Evolutionary conservation across 1,139 yeast genomes (phyloP), one percentile per base, ranked within the genome.

Genomic region (Candida pseudoviswanathii): DNA sequence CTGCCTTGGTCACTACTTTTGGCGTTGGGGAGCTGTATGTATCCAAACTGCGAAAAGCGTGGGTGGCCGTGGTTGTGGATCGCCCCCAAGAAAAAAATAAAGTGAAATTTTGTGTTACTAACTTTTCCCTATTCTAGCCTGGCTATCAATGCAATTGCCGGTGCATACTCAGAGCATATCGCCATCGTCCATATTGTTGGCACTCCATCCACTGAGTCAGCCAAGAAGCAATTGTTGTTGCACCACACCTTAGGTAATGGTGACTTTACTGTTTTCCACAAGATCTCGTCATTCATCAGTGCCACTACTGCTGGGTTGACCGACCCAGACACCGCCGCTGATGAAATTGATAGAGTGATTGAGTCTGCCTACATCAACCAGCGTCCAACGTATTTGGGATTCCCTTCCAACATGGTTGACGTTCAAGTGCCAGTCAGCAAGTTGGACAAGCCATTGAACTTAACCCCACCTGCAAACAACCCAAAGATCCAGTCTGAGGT

Each of bases 341-440:
- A 71, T 45, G 81, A 81, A 60, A 82, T 89, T 58, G 96, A 89
- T 71, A 78, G 86, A 60, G 83, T 90, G 60, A 82, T 89, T 63
- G 79, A 86, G 66, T 82, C 80, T 54, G 92, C 95, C 41, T 84
- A 80, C 70, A 71, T 82, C 49, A 73, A 79, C 61, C 95, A 88
- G 68, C 82, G 91, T 70, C 96, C 96, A 31, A 95, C 87, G 26
- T 89, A 89, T 71, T 67, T 89, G 59, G 96, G 89, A 41, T 70
- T 89, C 53, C 96, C 96, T 58, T 87, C 94, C 52, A 89, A 89
- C 75, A 77, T 88, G 66, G 87, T 86, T 51, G 90, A 86, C 63
- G 74, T 77, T 61, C 70, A 64, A 50, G 85, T 89, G 44, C 84
- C 86, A 43, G 78, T 82, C 16, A 64, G 69, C 39, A 68, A 79